These are phyloP conservation scores for Fusarium redolens DNA, from an alignment of 2,329 filamentous ascomycete genomes.

Conservation along the genomic window DNA sequence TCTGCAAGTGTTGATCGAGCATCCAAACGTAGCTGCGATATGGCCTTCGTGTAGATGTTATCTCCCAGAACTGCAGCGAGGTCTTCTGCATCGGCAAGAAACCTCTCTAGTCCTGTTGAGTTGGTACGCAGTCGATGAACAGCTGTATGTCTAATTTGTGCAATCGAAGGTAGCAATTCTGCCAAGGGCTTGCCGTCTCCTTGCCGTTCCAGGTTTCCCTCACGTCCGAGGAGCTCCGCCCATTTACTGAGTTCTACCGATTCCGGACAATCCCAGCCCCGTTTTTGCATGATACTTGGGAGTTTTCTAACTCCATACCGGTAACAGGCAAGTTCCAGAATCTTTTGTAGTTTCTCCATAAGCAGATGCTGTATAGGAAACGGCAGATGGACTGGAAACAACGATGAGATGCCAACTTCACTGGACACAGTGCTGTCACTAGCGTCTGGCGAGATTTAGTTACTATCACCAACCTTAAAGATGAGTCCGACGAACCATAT, in stretches of 20 bases:
- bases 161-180: fast-evolving
- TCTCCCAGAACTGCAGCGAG: neutral
- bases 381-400: neutral
- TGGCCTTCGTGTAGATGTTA: neutral
- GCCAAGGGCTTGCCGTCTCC: fast-evolving
- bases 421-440: fast-evolving
- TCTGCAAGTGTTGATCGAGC: too few species aligned
- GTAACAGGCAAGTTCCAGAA: fast-evolving
- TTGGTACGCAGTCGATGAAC: fast-evolving
- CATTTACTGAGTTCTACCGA: neutral
- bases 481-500: neutral
- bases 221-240: fast-evolving
- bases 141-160: neutral
- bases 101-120: fast-evolving
- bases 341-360: neutral
- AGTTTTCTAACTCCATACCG: neutral
- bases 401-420: neutral
- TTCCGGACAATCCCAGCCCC: fast-evolving
- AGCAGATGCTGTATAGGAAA: neutral
- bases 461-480: too few species aligned
- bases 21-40: too few species aligned
- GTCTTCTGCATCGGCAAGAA: neutral
- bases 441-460: neutral
- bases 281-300: fast-evolving
- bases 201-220: neutral